A percentile compares a stretch with the other conserved stretches of the same genome.
Evolutionary conservation across 202 grass and related monocot genomes (phyloP).

Genomic region (Digitaria exilis): DNA sequence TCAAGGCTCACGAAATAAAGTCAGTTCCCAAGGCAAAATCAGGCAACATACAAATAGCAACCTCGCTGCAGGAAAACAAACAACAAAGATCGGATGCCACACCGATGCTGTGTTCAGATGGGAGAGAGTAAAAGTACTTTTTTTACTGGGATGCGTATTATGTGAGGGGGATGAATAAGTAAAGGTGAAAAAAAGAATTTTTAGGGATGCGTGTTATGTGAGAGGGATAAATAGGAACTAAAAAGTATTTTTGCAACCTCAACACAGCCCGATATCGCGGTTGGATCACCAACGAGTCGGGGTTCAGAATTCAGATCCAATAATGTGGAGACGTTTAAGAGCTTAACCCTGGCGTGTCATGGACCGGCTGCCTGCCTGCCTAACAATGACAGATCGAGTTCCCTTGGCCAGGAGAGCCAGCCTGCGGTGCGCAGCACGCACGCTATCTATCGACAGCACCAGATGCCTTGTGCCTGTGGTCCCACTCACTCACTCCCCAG

Average conservation of each 20-base stretch:
- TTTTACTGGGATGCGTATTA: no score
- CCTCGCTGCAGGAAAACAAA: not conserved
- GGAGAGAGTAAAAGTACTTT: no score
- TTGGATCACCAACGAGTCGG: not conserved
- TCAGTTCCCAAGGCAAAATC: not conserved
- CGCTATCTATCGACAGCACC: not conserved
- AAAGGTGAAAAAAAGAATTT: no score
- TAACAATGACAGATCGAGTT: not conserved
- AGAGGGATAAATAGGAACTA: no score
- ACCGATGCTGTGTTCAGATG: no score
- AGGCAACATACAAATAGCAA: not conserved
- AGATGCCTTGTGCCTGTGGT: slow-evolving; percentile 32
- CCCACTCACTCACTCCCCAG: not conserved
- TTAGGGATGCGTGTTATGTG: no score
- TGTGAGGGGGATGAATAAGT: no score
- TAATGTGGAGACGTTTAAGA: not conserved
- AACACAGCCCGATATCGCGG: no score
- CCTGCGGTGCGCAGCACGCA: not conserved
- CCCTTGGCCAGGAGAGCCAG: not conserved
- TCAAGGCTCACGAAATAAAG: no score
- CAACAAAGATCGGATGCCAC: not conserved
- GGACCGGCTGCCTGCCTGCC: slow-evolving; percentile 8
- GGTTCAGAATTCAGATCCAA: not conserved
- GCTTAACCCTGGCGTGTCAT: not conserved
- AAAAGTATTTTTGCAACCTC: no score